These are phyloP conservation scores for Brassica napus DNA, from an alignment of 345 rosid genomes.

Conservation along the genomic window Da-Ae NC_063450.1:37728001-37728500, in stretches of 20 bases:
- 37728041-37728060: background rate
- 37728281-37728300: background rate
- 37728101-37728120: background rate
- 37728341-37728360: constrained; percentile 26
- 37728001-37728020: background rate
- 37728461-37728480: constrained; percentile 26
- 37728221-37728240: constrained; percentile 9
- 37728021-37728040: background rate
- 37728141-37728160: background rate
- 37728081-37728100: background rate
- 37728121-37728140: background rate
- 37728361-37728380: constrained; percentile 12
- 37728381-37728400: constrained; percentile 19
- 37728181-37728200: background rate
- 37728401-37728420: constrained; percentile 28
- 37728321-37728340: constrained; percentile 32
- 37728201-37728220: background rate
- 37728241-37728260: constrained; percentile 14
- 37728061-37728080: background rate
- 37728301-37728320: constrained; percentile 5
- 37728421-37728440: background rate
- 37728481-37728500: constrained; percentile 19
- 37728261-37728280: constrained; percentile 7
- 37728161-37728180: background rate
- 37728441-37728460: background rate